Evolutionary conservation across 1,139 yeast species (phyloP).

Genomic region (Saccharomyces hybrid): DNA sequence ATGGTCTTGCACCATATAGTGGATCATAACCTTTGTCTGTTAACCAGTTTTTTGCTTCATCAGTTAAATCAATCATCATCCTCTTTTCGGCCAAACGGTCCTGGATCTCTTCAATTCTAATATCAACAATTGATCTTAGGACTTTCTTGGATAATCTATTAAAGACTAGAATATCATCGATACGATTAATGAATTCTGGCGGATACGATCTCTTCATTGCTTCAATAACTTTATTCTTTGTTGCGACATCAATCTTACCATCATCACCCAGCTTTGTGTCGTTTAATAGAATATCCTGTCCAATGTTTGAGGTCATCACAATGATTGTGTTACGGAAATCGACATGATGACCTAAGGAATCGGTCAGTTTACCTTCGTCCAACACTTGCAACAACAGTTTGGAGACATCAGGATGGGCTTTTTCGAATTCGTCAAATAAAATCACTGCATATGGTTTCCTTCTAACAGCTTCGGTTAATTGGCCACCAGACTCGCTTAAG

Average conservation of each 20-base stretch:
- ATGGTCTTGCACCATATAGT: conserved; percentile 89
- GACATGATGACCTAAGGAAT: conserved; percentile 87
- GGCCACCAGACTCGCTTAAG: conserved; percentile 89
- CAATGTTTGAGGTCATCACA: conserved; percentile 96
- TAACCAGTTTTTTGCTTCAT: conserved; percentile 66
- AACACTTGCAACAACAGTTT: conserved; percentile 83
- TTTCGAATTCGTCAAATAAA: conserved; percentile 91
- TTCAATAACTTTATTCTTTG: conserved; percentile 55
- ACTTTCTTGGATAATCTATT: conserved; percentile 76
- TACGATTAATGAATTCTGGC: conserved; percentile 92
- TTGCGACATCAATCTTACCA: conserved; percentile 41
- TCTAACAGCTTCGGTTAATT: conserved; percentile 89
- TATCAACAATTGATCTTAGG: conserved; percentile 70
- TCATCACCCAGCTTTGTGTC: conserved; percentile 48
- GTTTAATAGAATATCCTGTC: conserved; percentile 75
- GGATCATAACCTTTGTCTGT: conserved; percentile 86
- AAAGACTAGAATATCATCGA: conserved; percentile 85
- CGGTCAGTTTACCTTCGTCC: conserved; percentile 92
- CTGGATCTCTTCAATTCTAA: conserved; percentile 71
- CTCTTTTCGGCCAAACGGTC: conserved; percentile 74
- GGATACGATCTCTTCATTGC: conserved; percentile 68
- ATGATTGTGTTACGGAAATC: conserved; percentile 92
- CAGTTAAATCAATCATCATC: conserved; percentile 52
- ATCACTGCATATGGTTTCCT: conserved; percentile 92
- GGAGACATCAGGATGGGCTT: conserved; percentile 91